phyloP scores from a whole-genome alignment of 345 rosid genomes.

The Eucalyptus globulus region DNA sequence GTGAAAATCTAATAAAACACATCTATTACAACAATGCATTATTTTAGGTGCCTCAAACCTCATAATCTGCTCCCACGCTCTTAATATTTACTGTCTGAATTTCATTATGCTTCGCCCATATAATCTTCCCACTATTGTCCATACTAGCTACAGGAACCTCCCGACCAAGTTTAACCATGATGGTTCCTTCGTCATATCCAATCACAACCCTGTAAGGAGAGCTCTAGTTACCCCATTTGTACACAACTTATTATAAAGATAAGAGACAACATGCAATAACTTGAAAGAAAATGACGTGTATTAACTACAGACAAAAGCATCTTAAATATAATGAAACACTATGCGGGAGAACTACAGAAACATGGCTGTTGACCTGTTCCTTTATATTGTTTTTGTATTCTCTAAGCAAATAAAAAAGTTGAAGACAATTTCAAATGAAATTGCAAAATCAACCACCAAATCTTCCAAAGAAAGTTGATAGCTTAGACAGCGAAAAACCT shows the following conservation, averaged over 20 bases:
- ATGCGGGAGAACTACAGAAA: not conserved
- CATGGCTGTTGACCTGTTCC: not conserved
- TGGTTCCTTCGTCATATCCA: constrained; percentile 99
- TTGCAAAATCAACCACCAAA: not conserved
- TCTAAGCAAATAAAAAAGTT: not conserved
- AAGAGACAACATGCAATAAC: not conserved
- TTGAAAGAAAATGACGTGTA: not conserved
- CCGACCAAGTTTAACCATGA: constrained; percentile 98
- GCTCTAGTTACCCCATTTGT: not conserved
- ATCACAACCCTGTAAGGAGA: constrained; percentile 66
- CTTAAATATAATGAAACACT: not conserved
- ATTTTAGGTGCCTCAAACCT: constrained; percentile 30
- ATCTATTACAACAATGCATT: not conserved
- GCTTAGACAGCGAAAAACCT: not conserved
- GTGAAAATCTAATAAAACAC: not conserved
- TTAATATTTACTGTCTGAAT: constrained; percentile 97
- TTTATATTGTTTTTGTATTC: not conserved
- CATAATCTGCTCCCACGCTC: constrained; percentile 95
- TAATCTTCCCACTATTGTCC: constrained; percentile 98
- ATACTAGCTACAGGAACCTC: constrained; percentile 99
- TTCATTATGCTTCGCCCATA: constrained; percentile 99
- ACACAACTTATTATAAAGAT: not conserved
- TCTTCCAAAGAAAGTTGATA: not conserved
- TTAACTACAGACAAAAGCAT: not conserved
- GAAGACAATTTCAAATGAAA: not conserved